phyloP scores from a whole-genome alignment of 2,329 filamentous ascomycete species.

The Colletotrichum gloeosporioides region DNA sequence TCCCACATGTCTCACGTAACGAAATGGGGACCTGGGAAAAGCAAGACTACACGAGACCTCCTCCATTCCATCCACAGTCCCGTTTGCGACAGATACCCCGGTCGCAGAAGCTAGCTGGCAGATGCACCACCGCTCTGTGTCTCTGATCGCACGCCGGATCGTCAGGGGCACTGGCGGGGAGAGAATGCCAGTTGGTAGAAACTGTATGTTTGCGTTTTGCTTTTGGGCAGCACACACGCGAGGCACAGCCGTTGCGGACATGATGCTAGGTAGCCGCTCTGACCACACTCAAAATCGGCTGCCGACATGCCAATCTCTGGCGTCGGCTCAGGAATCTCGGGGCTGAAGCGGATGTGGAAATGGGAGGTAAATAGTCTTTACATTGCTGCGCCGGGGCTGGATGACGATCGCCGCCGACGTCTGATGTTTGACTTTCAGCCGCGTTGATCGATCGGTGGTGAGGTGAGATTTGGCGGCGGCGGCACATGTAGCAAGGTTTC shows the following conservation, averaged over 20 bases:
- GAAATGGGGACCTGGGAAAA: background rate
- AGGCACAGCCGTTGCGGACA: background rate
- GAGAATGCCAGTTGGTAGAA: background rate
- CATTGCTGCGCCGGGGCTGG: background rate
- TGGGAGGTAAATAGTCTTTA: background rate
- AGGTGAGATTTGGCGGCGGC: background rate
- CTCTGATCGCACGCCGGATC: constrained; percentile 8
- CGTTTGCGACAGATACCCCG: background rate
- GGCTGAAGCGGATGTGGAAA: background rate
- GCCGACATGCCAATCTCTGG: background rate
- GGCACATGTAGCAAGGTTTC: background rate
- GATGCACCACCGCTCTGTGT: constrained; percentile 4
- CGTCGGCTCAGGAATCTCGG: background rate
- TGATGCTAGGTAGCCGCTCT: background rate
- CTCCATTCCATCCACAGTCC: background rate
- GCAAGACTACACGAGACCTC: background rate
- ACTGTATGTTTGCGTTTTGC: background rate
- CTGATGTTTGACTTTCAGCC: background rate
- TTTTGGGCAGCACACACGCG: background rate
- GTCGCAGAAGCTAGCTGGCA: constrained; percentile 5
- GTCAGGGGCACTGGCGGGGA: background rate
- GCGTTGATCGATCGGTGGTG: background rate
- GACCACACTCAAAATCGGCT: constrained; percentile 14
- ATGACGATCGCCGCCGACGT: background rate
- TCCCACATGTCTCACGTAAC: background rate